These are phyloP conservation scores for Chlorophyllum brunneum DNA, from an alignment of 768 basidiomycete species.

Conservation along the genomic window DNA sequence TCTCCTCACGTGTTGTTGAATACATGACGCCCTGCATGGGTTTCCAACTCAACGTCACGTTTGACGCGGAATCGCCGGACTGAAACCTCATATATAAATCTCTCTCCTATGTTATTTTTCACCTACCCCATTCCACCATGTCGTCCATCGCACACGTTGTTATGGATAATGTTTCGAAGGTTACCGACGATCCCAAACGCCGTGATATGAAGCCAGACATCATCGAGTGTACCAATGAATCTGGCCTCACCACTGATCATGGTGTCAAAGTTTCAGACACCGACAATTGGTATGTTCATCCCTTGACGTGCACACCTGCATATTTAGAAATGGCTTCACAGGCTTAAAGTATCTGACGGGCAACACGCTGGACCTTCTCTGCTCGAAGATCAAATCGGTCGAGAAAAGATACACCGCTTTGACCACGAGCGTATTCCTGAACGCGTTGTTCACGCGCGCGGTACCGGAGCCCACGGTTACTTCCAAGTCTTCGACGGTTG, in stretches of 20 bases:
- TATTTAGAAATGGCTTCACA: constrained; percentile 19
- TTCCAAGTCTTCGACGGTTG: constrained; percentile 71
- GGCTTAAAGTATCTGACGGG: constrained; percentile 52
- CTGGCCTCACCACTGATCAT: constrained; percentile 55
- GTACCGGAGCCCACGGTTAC: constrained; percentile 77
- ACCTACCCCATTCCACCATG: constrained; percentile 20
- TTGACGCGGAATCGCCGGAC: constrained; percentile 13
- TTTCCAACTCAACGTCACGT: constrained; percentile 16
- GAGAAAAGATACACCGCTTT: constrained; percentile 76
- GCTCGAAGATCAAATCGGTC: constrained; percentile 73
- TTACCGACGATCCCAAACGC: constrained; percentile 29
- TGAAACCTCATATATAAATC: background rate
- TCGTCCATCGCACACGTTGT: constrained; percentile 22
- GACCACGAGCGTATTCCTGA: constrained; percentile 91
- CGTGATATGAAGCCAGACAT: constrained; percentile 30
- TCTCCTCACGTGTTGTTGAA: background rate
- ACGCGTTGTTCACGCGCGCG: constrained; percentile 71
- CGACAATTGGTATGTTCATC: constrained; percentile 52
- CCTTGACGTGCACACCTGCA: background rate
- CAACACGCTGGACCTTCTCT: constrained; percentile 60
- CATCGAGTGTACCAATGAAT: constrained; percentile 24
- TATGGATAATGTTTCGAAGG: constrained; percentile 22
- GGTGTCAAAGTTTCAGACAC: constrained; percentile 58
- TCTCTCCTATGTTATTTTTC: background rate
- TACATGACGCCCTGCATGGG: background rate